phyloP scores from a whole-genome alignment of 768 basidiomycete species.

The Termitomyces sp. region DNA sequence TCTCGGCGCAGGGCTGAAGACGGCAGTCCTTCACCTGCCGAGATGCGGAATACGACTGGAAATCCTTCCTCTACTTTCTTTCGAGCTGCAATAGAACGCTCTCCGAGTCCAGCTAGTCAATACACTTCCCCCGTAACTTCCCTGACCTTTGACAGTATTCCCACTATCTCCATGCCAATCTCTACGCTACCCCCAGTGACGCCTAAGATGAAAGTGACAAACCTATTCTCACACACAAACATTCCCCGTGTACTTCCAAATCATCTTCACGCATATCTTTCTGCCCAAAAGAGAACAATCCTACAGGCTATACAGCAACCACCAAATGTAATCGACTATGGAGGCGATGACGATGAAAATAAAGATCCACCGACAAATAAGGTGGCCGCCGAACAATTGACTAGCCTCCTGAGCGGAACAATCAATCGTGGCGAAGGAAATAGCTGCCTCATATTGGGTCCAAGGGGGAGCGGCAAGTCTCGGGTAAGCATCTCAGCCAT shows the following conservation, averaged over 20 bases:
- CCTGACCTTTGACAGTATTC: slow-evolving; percentile 2
- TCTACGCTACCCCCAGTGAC: not conserved
- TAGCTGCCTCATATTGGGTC: slow-evolving; percentile 84
- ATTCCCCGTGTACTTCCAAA: slow-evolving; percentile 27
- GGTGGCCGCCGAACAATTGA: slow-evolving; percentile 51
- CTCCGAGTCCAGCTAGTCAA: not conserved
- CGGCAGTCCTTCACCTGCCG: not conserved
- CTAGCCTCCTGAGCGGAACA: slow-evolving; percentile 66
- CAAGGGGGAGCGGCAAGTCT: slow-evolving; percentile 84
- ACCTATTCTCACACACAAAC: slow-evolving; percentile 14
- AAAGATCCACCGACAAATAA: slow-evolving; percentile 39
- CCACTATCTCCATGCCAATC: not conserved
- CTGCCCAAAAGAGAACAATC: slow-evolving; percentile 54
- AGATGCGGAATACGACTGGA: not conserved
- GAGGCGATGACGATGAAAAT: slow-evolving; percentile 17
- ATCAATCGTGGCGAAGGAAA: slow-evolving; percentile 84
- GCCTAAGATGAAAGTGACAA: slow-evolving; percentile 8
- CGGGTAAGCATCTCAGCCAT: slow-evolving; percentile 37
- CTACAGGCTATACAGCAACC: slow-evolving; percentile 37
- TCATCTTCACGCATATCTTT: slow-evolving; percentile 40
- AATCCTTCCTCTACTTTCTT: not conserved
- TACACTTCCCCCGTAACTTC: not conserved
- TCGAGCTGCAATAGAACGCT: not conserved
- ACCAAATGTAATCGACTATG: slow-evolving; percentile 2
- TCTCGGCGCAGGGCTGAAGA: not conserved